phyloP scores from a whole-genome alignment of 257 asterid genomes.

The Galeopsis tetrahit region DNA sequence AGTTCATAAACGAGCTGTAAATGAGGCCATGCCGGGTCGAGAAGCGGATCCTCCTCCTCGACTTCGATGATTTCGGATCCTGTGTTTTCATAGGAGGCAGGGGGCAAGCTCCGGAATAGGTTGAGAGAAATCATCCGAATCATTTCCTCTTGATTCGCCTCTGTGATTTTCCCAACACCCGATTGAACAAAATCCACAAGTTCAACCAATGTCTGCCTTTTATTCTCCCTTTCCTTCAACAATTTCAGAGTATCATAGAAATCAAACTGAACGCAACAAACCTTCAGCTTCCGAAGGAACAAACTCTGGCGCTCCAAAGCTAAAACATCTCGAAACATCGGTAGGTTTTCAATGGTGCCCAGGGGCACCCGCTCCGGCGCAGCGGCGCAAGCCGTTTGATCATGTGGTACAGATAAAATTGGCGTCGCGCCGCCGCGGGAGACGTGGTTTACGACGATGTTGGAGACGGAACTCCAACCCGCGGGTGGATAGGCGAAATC shows the following conservation, averaged over 20 bases:
- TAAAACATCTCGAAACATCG: conserved; percentile 63
- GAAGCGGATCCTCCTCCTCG: conserved; percentile 73
- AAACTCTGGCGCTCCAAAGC: conserved; percentile 64
- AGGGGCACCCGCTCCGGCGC: conserved; percentile 36
- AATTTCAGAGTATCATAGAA: conserved; percentile 56
- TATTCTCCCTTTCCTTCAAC: conserved; percentile 74
- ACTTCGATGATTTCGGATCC: conserved; percentile 61
- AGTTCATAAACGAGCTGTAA: conserved; percentile 72
- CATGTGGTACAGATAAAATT: conserved; percentile 4
- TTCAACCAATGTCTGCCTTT: conserved; percentile 65
- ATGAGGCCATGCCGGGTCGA: conserved; percentile 85
- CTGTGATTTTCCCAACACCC: conserved; percentile 56
- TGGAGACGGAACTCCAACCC: conserved; percentile 43
- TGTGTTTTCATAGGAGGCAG: conserved; percentile 60
- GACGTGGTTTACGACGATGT: conserved; percentile 45
- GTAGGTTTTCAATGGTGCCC: conserved; percentile 59
- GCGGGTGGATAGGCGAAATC: conserved; percentile 38
- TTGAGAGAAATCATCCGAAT: conserved; percentile 68
- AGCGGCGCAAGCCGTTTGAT: conserved; percentile 23
- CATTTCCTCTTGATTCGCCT: conserved; percentile 74
- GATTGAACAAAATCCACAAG: conserved; percentile 76
- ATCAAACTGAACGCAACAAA: conserved; percentile 64
- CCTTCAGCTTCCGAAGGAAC: conserved; percentile 60
- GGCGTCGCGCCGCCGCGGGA: conserved; percentile 39
- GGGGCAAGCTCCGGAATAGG: conserved; percentile 73